These are phyloP conservation scores for Anisodus tanguticus DNA, from an alignment of 257 asterid species.

Conservation along the genomic window DNA sequence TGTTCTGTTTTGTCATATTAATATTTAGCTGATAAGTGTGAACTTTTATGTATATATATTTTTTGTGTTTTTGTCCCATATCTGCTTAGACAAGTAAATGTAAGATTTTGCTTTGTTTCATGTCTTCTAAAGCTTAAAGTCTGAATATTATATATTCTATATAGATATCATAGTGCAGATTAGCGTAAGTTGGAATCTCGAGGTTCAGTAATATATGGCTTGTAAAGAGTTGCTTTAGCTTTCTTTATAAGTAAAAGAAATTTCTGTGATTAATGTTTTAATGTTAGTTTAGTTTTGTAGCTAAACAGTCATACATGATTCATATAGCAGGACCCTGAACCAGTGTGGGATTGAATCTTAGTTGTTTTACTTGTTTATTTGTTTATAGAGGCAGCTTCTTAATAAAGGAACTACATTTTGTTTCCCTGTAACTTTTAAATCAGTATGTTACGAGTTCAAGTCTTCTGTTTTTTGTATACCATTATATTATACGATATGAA, in stretches of 20 bases:
- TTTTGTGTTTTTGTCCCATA: neutral
- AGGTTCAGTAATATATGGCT: neutral
- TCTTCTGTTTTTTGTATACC: neutral
- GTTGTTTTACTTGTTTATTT: neutral
- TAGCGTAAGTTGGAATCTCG: too few species aligned
- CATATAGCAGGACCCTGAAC: neutral
- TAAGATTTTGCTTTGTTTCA: too few species aligned
- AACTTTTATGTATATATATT: neutral
- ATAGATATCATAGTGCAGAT: neutral
- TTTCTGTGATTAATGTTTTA: too few species aligned
- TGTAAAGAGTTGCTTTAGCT: neutral
- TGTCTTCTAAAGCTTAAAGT: neutral
- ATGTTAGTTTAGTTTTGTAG: too few species aligned
- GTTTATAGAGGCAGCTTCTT: neutral
- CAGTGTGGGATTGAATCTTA: neutral
- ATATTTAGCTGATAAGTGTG: neutral
- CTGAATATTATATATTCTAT: neutral
- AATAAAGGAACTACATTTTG: neutral
- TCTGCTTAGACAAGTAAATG: neutral
- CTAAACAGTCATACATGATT: neutral
- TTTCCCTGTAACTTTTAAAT: neutral
- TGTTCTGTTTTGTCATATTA: neutral
- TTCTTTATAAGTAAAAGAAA: too few species aligned
- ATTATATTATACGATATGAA: neutral
- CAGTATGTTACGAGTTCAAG: neutral